These are phyloP conservation scores for Tylopilus rubrobrunneus DNA, from an alignment of 768 basidiomycete species.

Conservation along the genomic window DNA sequence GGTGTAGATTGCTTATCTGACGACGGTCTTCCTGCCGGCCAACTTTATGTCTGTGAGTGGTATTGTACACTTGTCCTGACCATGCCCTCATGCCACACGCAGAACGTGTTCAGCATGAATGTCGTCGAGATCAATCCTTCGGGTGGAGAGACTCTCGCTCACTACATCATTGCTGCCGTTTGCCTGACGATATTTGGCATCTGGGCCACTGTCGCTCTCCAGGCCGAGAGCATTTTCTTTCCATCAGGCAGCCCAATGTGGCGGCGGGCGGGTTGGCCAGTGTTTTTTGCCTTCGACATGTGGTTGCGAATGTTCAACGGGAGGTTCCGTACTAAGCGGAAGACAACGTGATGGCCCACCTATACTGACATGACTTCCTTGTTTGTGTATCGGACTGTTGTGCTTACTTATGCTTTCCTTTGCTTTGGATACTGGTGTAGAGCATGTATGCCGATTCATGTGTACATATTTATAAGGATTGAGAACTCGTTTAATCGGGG, in stretches of 20 bases:
- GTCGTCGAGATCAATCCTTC: slow-evolving; percentile 37
- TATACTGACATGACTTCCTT: neutral
- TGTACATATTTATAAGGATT: too few relatives aligned
- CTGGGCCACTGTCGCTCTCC: slow-evolving; percentile 57
- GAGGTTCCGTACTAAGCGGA: neutral
- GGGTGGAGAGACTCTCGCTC: slow-evolving; percentile 29
- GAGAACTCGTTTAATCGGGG: too few relatives aligned
- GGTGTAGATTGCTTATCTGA: slow-evolving; percentile 41
- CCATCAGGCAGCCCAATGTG: slow-evolving; percentile 8
- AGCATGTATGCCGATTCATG: too few relatives aligned
- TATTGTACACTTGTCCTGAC: neutral
- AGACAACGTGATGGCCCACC: slow-evolving; percentile 4
- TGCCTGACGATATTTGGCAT: slow-evolving; percentile 45
- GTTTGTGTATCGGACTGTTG: neutral
- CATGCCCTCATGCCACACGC: slow-evolving; percentile 3
- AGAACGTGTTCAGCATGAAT: slow-evolving; percentile 60
- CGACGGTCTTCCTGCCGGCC: slow-evolving; percentile 60
- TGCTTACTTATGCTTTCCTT: neutral
- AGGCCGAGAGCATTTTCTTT: slow-evolving; percentile 29
- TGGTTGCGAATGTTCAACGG: neutral
- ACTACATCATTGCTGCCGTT: slow-evolving; percentile 40
- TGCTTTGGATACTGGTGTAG: neutral
- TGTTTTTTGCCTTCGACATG: slow-evolving; percentile 1
- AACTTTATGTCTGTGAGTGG: slow-evolving; percentile 37
- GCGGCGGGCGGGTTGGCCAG: slow-evolving; percentile 23